A percentile compares a stretch with the other conserved stretches of the same genome.
Evolutionary conservation across 176 grass and related monocot genomes (phyloP).

Genomic region (Elaeis guineensis): DNA sequence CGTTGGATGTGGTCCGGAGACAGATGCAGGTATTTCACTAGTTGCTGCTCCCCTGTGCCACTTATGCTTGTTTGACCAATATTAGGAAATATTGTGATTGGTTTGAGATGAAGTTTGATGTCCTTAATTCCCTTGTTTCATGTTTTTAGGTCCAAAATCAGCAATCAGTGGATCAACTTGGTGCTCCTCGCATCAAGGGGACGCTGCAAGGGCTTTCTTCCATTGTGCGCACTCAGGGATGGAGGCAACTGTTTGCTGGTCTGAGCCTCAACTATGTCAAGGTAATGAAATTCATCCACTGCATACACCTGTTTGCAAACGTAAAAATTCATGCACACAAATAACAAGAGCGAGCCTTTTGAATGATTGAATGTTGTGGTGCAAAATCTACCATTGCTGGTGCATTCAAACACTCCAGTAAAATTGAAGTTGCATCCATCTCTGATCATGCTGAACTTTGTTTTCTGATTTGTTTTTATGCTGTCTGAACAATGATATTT

Average conservation of each 20-base stretch:
- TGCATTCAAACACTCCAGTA: too few relatives aligned
- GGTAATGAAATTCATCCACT: conserved; percentile 29
- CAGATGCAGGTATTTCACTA: conserved; percentile 80
- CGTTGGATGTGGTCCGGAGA: conserved; percentile 92
- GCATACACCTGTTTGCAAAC: too few relatives aligned
- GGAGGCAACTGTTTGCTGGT: conserved; percentile 88
- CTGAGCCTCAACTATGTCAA: conserved; percentile 98
- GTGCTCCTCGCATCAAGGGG: conserved; percentile 47
- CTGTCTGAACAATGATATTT: too few relatives aligned
- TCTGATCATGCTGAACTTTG: too few relatives aligned
- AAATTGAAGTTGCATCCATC: too few relatives aligned
- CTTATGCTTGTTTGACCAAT: neutral
- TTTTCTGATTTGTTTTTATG: too few relatives aligned
- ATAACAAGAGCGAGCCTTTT: too few relatives aligned
- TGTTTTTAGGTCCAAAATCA: conserved; percentile 55
- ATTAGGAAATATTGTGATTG: too few relatives aligned
- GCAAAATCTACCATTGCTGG: too few relatives aligned
- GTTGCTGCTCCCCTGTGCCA: neutral
- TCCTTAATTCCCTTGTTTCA: conserved; percentile 8
- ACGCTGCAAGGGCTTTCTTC: conserved; percentile 60
- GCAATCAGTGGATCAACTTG: conserved; percentile 31
- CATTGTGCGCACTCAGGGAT: conserved; percentile 59
- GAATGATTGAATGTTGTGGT: too few relatives aligned
- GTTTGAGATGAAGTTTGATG: too few relatives aligned
- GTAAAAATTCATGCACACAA: too few relatives aligned